Base-by-base conservation (phyloP, 768 basidiomycete genomes). In the Candolleomyces eurysporus region DNA sequence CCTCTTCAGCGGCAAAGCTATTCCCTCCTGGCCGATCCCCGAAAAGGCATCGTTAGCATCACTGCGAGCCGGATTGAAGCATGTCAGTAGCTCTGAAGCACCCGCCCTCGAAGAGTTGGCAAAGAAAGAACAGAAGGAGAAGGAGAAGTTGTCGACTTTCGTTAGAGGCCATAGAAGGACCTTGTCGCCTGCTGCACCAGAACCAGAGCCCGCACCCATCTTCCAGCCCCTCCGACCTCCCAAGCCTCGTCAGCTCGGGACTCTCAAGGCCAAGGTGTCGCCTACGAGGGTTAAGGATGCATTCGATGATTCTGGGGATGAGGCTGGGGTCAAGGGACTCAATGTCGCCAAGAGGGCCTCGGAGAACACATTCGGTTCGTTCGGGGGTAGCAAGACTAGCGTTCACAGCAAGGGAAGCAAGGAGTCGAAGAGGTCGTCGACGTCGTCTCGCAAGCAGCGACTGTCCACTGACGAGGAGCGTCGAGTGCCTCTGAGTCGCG, bases 201-300 rank as follows among this genome's bases (percentile, higher is more conserved):
- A 84, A 46, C 76, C 78, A 2, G 88, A 89, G 26, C 82, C 85
- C 0, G 79, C 78, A 0, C 82, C 81, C 0, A 82, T 85, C 0
- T 85, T 90, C 73, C 82, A 84, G 57, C 82, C 88, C 0, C 75
- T 90, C 43, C 76, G 77, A 2, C 85, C 85, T 11, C 78, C 85
- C 0, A 76, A 19, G 22, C 17, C 54, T n/a, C n/a, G 36, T 51
- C 21, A 22, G 49, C 1, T 7, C n/a, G 40, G 13, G 7, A 39
- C 16, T 13, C 11, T n/a, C 14, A 56, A 26, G 40, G 40, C 36
- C 19, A 61, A 19, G 19, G 40, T 45, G 46, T 16, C 32, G 10
- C 60, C 61, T 16, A 19, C 32, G 48, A 17, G 61, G 4, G 48
- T 57, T 21, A 57, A 32, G 56, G 61, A 61, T 40, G 53, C 54